Base-by-base conservation (phyloP, 208 protist species). In the Acanthamoeba lenticulata region DNA sequence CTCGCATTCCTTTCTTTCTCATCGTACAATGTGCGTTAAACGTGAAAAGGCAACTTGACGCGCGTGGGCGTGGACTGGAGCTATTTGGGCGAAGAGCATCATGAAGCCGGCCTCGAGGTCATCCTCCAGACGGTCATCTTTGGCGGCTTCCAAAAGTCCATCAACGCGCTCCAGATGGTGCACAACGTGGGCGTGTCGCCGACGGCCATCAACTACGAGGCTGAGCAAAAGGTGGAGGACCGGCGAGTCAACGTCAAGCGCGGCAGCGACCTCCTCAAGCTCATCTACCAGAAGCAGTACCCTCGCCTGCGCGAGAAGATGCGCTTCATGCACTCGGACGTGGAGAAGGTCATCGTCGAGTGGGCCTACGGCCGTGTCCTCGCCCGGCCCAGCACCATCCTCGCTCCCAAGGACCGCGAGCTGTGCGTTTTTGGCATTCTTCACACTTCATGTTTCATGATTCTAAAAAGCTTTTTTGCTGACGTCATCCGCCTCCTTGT, bases 251-350 rank as follows among this genome's bases (percentile, higher is more conserved):
- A 40, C 36, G 36, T 74, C 27, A 74, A 40, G 36, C 65, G 65
- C 29, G 65, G 65, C 29, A 74, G 21, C 11, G 65, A 74, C 21
- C 65, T 74, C 21, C 65, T 74, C 29, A 74, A 74, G 36, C 65
- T 74, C 65, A 74, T 74, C 65, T 74, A 74, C 36, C 65, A 74
- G 36, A 74, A 74, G 65, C 65, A 74, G 36, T 74, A 74, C 65
- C n/a, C 65, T 11, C 65, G 65, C 65, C 65, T 74, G 65, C n/a
- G 65, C 32, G 65, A 74, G 36, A 74, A 74, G 65, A 74, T 74
- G 65, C 65, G 65, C 29, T 74, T 21, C 29, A 74, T 74, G 65
- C 65, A 74, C 36, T 21, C 65, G 15, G 65, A 74, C 65, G 36
- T 74, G 9, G 65, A 74, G 65, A 74, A 74, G 65, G 36, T 74